Base-by-base conservation (phyloP, 176 grass and related monocot species). In the Musa troglodytarum region DNA sequence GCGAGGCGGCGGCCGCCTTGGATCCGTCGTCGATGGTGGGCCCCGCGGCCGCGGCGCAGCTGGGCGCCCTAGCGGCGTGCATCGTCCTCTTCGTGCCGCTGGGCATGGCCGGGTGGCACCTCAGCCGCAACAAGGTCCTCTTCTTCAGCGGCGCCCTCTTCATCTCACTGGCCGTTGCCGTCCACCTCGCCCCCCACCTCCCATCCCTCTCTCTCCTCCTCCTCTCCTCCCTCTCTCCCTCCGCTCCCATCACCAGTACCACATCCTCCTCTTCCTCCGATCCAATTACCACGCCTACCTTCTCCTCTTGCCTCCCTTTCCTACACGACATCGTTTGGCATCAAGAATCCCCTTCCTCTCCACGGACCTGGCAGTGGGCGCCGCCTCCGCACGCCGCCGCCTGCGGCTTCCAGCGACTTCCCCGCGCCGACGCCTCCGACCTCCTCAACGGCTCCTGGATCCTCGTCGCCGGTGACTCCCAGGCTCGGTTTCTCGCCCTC, bases 81-180 rank as follows among this genome's bases (percentile, higher is more conserved):
- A 82, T 93, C 19, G 86, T 98, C 71, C 88, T 98, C 52, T 91
- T 98, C 86, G 88, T 98, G 14, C 90, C 94, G n/a, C 93, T 98
- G 86, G 94, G 94, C 67, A 90, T 98, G 78, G 90, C 88, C 1
- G 90, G 94, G 2, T 91, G 88, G 88, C 94, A 98, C 79, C 90
- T 98, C 65, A 93, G 94, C 82, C 90, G 94, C 71, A 89, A 92
- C 80, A 98, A 98, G 86, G 87, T 98, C 77, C 94, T 98, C 86
- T 98, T 98, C 83, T 98, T 98, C 84, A 88, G 83, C 82, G 90
- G 94, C 64, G 86, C 91, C 66, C 82, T 98, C 50, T 98, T 98
- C 84, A 74, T 98, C 49, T 88, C 89, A 64, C 94, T 98, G 53
- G 90, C 91, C 86, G 94, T 90, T n/a, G 94, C 82, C 49, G 90